Percentiles rank a stretch among this genome's conserved stretches.
These are phyloP conservation scores for Centella asiatica DNA, from an alignment of 129 eudicot species.

Conservation along the genomic window DNA sequence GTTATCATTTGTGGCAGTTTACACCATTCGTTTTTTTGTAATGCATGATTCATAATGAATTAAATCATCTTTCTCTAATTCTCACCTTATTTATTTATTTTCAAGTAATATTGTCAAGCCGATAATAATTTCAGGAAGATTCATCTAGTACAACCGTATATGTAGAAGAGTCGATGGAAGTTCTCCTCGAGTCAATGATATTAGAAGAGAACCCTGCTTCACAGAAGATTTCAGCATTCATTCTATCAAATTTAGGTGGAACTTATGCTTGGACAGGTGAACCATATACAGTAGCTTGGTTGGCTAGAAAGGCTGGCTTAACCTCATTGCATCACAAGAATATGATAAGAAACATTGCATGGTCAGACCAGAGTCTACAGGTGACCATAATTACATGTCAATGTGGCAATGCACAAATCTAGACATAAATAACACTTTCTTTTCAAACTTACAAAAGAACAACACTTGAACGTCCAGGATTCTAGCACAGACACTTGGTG, in stretches of 20 bases:
- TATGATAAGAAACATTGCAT: slow-evolving; percentile 49
- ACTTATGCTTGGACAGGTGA: slow-evolving; percentile 74
- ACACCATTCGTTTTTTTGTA: no score
- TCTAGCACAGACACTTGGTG: slow-evolving; percentile 54
- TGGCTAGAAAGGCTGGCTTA: slow-evolving; percentile 66
- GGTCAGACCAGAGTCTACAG: slow-evolving; percentile 54
- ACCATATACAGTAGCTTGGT: slow-evolving; percentile 66
- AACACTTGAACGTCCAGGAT: slow-evolving; percentile 35
- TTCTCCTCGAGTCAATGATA: slow-evolving; percentile 44
- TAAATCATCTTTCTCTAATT: not conserved
- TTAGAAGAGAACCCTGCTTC: slow-evolving; percentile 40
- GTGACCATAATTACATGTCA: slow-evolving; percentile 15
- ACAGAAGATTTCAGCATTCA: slow-evolving; percentile 55
- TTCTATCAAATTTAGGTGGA: slow-evolving; percentile 69
- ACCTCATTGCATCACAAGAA: slow-evolving; percentile 49
- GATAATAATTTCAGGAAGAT: slow-evolving; percentile 43
- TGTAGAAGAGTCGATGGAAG: slow-evolving; percentile 46
- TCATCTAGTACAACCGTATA: slow-evolving; percentile 27
- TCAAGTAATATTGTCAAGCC: slow-evolving; percentile 15
- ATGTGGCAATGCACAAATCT: not conserved
- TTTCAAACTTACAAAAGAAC: not conserved
- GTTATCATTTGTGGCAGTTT: not conserved
- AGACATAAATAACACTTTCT: not conserved
- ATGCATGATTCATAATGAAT: not conserved
- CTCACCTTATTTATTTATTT: not conserved